Base-by-base conservation (phyloP, 805 yeast genomes). In the Starmerella geochares region DNA sequence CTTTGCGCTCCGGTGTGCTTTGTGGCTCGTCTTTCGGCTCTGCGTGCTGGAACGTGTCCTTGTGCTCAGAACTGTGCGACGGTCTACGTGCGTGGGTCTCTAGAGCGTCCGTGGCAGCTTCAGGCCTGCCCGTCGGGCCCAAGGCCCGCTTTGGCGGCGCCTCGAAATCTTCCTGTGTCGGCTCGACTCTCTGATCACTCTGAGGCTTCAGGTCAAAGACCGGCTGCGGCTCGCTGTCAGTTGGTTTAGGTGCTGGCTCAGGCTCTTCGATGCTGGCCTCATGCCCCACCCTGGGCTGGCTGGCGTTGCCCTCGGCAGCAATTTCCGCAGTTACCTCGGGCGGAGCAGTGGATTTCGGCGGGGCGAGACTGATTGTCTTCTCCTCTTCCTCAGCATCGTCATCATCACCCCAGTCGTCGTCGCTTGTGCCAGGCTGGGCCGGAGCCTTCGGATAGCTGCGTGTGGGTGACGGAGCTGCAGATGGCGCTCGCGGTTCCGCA, bases 351-450 rank as follows among this genome's bases (percentile, higher is more conserved):
- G 32, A 13, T 21, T 48, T 52, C 16, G 60, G 59, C 24, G 50
- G 54, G 7, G 54, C 56, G 19, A 55, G 41, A 16, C 35, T 37
- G 17, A 59, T 52, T 38, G 46, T 40, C 33, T 56, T 58, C 37
- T 55, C 63, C 33, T 45, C 59, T n/a, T 55, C 54, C 27, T 42
- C 53, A 20, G 55, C 61, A 3, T 40, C 47, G 14, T 53, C 59
- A 19, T 59, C 55, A 37, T 38, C 42, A 4, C 54, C 56, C 57
- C 58, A 53, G 36, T 52, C 58, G 42, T 60, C 61, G 24, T 54
- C 57, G 8, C 17, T 29, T 14, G 37, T 16, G 14, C n/a, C 7
- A 7, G n/a, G 9, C 11, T 10, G 39, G 7, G 39, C 39, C 19
- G 39, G 39, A 13, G 35, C 17, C 16, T 8, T 9, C n/a, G 17